Evolutionary conservation across 176 grass and related monocot genomes (phyloP), one percentile per base, ranked within the genome.

Genomic region (Carex myosuroides): DNA sequence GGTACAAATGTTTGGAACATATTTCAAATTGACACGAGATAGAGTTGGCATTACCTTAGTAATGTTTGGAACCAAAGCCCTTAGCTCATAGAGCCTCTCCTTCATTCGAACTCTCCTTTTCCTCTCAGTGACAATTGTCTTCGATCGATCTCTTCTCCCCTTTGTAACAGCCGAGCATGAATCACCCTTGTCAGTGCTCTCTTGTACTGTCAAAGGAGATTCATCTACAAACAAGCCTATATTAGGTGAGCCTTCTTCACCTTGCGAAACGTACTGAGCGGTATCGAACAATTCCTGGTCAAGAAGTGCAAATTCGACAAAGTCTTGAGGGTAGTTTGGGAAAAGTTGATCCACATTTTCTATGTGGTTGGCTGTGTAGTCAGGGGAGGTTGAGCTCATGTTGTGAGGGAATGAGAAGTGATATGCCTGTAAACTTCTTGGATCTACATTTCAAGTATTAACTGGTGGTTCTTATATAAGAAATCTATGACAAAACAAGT

Each of bases 11-110:
- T 29, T 29, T 29, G 26, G 26, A 29, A 29, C 26, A 61, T 17
- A 72, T 85, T 78, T 4, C 14, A 6, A 64, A 76, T 17, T 18
- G 17, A 21, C 50, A 44, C 32, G 32, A 64, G 7, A 63, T 63
- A 64, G 59, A 67, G 22, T 30, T 7, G n/a, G 12, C 41, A 50
- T 50, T 67, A 87, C 94, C 92, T 99, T 99, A 1, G 93, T 95
- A 41, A 99, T 99, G 76, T 93, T 99, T 5, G 96, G 93, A 85
- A 99, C 96, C 53, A 99, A 85, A 4, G 96, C 75, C 8, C 96
- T 85, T 9, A 99, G 88, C 85, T 99, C 93, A 80, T 95, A 99
- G 81, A 99, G 93, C 83, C 64, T 95, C 89, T 99, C 96, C 87
- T 95, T 95, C 96, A 99, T 95, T 13, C 91, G 83, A 87, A 92